Evolutionary conservation across 176 grass and related monocot genomes (phyloP).

Genomic region (Elymus sibiricus): DNA sequence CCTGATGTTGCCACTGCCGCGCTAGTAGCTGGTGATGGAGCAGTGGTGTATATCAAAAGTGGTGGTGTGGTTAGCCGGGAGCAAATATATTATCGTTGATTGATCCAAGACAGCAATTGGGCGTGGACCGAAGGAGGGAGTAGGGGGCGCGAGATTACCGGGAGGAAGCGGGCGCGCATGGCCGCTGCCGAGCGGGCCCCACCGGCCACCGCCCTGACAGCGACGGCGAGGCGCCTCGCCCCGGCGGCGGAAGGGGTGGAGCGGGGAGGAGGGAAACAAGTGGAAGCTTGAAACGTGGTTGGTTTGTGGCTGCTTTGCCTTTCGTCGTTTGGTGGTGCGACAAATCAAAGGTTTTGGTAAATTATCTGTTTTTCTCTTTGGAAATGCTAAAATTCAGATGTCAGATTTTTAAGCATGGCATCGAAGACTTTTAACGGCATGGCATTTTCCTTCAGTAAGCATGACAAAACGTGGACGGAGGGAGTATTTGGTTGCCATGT

Average conservation of each 20-base stretch:
- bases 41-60: constrained; percentile 3
- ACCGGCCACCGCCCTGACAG: not conserved
- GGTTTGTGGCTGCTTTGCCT: not conserved
- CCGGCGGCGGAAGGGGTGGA: constrained; percentile 1
- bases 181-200: constrained; percentile 15
- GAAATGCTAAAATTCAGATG: too few relatives aligned
- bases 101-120: not conserved
- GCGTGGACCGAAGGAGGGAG: not conserved
- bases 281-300: constrained; percentile 30
- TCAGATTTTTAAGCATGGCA: too few relatives aligned
- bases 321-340: not conserved
- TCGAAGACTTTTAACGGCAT: too few relatives aligned
- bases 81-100: not conserved
- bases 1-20: not conserved
- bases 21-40: not conserved
- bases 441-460: too few relatives aligned
- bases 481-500: too few relatives aligned
- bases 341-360: not conserved
- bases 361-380: too few relatives aligned
- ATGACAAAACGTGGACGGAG: too few relatives aligned
- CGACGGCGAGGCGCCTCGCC: constrained; percentile 17
- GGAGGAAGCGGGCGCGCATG: constrained; percentile 37
- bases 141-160: constrained; percentile 28
- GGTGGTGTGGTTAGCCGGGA: constrained; percentile 15
- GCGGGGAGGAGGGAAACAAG: not conserved